phyloP scores from a whole-genome alignment of 1,284 basidiomycete genomes.

The Rhodotorula sp. region DNA sequence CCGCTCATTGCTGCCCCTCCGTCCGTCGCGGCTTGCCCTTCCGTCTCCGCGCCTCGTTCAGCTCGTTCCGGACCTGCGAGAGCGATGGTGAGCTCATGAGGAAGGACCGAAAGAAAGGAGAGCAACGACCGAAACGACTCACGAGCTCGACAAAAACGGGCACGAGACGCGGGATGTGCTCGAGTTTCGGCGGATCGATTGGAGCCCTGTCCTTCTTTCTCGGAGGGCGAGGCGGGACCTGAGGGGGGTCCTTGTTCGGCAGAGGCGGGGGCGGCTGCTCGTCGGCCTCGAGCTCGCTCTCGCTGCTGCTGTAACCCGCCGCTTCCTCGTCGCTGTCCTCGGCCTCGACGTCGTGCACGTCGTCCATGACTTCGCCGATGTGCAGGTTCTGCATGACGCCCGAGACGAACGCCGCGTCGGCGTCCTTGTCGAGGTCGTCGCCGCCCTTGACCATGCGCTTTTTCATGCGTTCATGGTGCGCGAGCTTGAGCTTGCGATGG shows the following conservation, averaged over 20 bases:
- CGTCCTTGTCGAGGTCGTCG: constrained; percentile 62
- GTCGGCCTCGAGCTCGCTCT: constrained; percentile 45
- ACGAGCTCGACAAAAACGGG: constrained; percentile 89
- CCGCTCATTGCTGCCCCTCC: not conserved
- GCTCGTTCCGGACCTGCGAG: constrained; percentile 22
- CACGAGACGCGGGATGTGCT: constrained; percentile 69
- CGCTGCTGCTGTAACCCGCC: constrained; percentile 50
- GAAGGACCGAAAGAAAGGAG: too few species aligned
- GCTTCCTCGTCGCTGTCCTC: constrained; percentile 56
- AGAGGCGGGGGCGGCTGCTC: constrained; percentile 42
- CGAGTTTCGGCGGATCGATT: constrained; percentile 71
- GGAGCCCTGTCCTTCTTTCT: constrained; percentile 53
- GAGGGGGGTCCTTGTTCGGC: not conserved
- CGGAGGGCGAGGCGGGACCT: constrained; percentile 9
- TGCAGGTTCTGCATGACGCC: constrained; percentile 73
- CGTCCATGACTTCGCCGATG: constrained; percentile 73
- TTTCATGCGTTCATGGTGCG: constrained; percentile 82
- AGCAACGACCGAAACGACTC: too few species aligned
- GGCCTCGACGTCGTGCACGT: constrained; percentile 73
- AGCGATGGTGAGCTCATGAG: too few species aligned
- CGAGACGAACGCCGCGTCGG: constrained; percentile 72
- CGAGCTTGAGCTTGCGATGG: constrained; percentile 86
- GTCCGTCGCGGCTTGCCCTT: not conserved
- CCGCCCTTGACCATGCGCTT: constrained; percentile 65
- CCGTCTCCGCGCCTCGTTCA: constrained; percentile 13